Conservation (phyloP, 78 protist species). For the Thecamonas trahens region DNA sequence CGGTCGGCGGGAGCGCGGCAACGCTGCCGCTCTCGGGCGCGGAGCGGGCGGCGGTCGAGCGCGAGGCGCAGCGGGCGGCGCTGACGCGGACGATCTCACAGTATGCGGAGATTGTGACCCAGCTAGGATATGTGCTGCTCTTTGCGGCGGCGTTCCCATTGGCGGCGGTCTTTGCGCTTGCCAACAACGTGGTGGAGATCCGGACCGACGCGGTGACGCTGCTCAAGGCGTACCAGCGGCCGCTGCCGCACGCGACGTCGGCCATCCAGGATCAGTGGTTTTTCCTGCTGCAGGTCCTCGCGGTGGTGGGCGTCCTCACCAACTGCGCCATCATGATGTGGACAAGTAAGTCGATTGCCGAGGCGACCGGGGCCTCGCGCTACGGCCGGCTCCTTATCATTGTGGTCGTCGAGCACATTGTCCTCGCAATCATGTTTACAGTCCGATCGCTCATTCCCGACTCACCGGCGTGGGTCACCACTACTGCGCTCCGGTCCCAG, state of each 20-base stretch:
- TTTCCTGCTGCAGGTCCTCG: not conserved
- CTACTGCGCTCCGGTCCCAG: too few relatives aligned
- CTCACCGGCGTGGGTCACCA: too few relatives aligned
- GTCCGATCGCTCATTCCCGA: too few relatives aligned
- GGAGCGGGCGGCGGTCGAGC: too few relatives aligned
- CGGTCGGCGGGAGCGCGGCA: constrained; percentile 14
- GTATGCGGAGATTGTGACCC: constrained; percentile 2
- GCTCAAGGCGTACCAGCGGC: constrained; percentile 12
- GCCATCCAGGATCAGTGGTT: not conserved
- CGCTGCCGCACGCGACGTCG: not conserved
- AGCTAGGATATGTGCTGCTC: constrained; percentile 44
- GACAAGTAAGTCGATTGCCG: not conserved
- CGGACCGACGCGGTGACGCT: constrained; percentile 51
- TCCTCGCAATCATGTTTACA: too few relatives aligned
- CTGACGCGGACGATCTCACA: too few relatives aligned
- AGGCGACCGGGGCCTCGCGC: too few relatives aligned
- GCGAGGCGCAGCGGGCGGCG: too few relatives aligned
- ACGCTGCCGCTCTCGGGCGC: too few relatives aligned
- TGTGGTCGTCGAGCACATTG: too few relatives aligned
- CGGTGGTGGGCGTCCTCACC: not conserved
- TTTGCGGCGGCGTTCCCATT: constrained; percentile 57
- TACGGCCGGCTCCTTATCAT: too few relatives aligned
- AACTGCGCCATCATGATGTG: not conserved
- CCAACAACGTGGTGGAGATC: constrained; percentile 60
- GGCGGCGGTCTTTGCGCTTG: constrained; percentile 45